These are phyloP conservation scores for Amylocarpus encephaloides DNA, from an alignment of 2,329 filamentous ascomycete species.

Conservation along the genomic window DNA sequence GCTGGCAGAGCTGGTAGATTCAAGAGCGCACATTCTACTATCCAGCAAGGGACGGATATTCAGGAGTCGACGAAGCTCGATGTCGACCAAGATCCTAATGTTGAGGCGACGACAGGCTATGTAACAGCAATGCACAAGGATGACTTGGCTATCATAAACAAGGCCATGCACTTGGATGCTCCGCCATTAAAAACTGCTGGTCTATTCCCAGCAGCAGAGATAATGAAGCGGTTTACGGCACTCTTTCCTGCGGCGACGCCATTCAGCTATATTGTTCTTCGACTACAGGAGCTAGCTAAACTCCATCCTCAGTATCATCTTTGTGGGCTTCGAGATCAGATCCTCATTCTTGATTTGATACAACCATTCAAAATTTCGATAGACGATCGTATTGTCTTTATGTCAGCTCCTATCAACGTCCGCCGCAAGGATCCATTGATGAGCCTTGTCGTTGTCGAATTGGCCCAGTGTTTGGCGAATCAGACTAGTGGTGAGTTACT, in stretches of 20 bases:
- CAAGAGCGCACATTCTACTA: conserved; percentile 59
- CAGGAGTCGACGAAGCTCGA: conserved; percentile 4
- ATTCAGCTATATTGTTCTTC: conserved; percentile 74
- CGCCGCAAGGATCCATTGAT: too few species aligned
- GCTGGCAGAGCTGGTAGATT: conserved; percentile 87
- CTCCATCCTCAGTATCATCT: conserved; percentile 64
- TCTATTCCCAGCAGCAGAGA: conserved; percentile 62
- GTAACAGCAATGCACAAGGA: conserved; percentile 71
- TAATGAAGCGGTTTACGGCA: conserved; percentile 69
- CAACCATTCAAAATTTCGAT: conserved; percentile 65
- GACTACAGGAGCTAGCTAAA: conserved; percentile 59
- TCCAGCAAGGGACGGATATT: conserved; percentile 13
- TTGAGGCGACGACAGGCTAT: conserved; percentile 46
- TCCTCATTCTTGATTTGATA: conserved; percentile 67
- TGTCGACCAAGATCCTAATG: not conserved
- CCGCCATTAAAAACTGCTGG: conserved; percentile 64
- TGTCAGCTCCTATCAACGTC: conserved; percentile 56
- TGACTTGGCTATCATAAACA: conserved; percentile 58
- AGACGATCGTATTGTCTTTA: conserved; percentile 68
- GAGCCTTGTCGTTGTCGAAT: conserved; percentile 50
- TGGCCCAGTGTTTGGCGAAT: conserved; percentile 64
- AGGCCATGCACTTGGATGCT: conserved; percentile 58
- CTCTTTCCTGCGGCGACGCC: conserved; percentile 79
- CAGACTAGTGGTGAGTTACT: conserved; percentile 71
- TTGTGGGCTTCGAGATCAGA: conserved; percentile 52